Percentiles rank a stretch among this genome's conserved stretches.
phyloP scores from a whole-genome alignment of 345 rosid species.

The Lepidium aucheri region DNA sequence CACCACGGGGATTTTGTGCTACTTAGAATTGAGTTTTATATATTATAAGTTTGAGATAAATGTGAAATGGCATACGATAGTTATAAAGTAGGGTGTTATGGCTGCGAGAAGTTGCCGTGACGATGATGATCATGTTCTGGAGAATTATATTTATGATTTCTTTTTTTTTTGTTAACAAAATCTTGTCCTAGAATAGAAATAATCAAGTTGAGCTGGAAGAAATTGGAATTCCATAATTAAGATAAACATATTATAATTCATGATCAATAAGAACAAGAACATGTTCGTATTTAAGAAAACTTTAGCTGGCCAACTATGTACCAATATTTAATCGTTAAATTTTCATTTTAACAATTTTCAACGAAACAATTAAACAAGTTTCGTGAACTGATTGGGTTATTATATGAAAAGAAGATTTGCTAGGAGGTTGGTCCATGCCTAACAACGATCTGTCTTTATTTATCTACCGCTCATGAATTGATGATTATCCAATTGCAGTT shows the following conservation, averaged over 20 bases:
- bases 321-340: background rate
- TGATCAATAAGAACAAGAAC: background rate
- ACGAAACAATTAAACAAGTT: background rate
- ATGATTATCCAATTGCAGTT: conserved; percentile 1
- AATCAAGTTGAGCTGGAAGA: background rate
- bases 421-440: background rate
- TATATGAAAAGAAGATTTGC: background rate
- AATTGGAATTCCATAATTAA: background rate
- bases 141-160: background rate
- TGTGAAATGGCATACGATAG: background rate
- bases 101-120: background rate
- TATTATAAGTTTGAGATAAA: background rate
- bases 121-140: background rate
- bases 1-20: background rate
- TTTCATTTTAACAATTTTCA: background rate
- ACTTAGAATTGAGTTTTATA: background rate
- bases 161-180: background rate
- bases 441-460: conserved; percentile 3
- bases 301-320: conserved; percentile 14
- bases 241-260: background rate
- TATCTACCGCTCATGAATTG: conserved; percentile 6
- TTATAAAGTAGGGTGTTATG: background rate
- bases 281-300: conserved; percentile 21
- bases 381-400: background rate
- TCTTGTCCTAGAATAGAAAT: background rate